Evolutionary conservation across 2,329 filamentous ascomycete species (phyloP), one percentile per base, ranked within the genome.

Genomic region (Alternaria novae-zelandiae): DNA sequence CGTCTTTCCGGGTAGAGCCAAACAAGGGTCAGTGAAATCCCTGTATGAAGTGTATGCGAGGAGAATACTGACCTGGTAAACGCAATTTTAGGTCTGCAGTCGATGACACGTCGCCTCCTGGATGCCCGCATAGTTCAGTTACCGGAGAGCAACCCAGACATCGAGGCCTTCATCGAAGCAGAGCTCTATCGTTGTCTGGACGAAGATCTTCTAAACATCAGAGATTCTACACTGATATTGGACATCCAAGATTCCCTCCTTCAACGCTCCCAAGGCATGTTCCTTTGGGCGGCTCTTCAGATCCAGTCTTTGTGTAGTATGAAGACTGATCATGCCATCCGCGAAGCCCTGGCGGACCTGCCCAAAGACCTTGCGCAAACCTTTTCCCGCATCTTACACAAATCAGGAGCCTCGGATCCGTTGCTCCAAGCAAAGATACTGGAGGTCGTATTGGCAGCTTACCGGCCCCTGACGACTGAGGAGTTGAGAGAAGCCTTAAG

Each of bases 401-500:
- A 63, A 11, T 57, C 57, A 13, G 54, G 54, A 54, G 21, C 12
- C 2, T 56, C 43, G 3, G 46, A 67, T 28, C 30, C 65, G 58
- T 25, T 55, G 57, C 47, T 30, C 51, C 1, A 76, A 74, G 15
- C 75, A 80, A 49, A 65, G 13, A 5, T 63, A 23, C 3, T 84
- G 0, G 64, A 81, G 13, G 56, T 82, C 28, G 25, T 83, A 1
- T 54, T 68, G 1, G 71, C 66, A 0, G 78, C 79, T 11, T 54
- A 43, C 1, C 72, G 76, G 8, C 75, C 79, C 0, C 59, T 83
- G 8, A 77, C 74, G 0, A 64, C 53, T 0, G 69, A 78, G 0
- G 77, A 83, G 53, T 67, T 84, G 50, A 71, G 74, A 17, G 81
- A 83, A 70, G 80, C 80, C 6, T 54, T 82, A 0, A 81, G 80